Evolutionary conservation across 2,329 filamentous ascomycete genomes (phyloP), one percentile per base, ranked within the genome.

Genomic region (Fusarium staphyleae): DNA sequence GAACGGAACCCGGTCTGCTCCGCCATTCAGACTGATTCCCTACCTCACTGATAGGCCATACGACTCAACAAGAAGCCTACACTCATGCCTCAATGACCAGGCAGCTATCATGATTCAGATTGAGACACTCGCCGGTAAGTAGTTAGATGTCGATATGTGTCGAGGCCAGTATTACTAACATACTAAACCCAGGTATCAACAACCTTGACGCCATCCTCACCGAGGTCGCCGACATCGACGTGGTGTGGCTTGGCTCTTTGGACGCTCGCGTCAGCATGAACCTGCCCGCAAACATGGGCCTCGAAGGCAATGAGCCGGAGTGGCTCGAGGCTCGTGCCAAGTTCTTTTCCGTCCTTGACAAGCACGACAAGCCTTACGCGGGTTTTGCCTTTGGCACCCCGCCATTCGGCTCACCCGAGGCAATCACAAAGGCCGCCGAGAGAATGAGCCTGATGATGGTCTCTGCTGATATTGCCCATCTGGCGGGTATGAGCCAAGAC

Each of bases 131-230:
- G 66, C 71, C 16, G 66, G 64, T 65, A 26, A 35, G 51, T 54
- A n/a, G n/a, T n/a, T n/a, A n/a, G n/a, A n/a, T n/a, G n/a, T n/a
- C n/a, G n/a, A n/a, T n/a, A n/a, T n/a, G n/a, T n/a, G n/a, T n/a
- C n/a, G n/a, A 26, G n/a, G 8, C 14, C 11, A 28, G 12, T 12
- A 1, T 48, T 24, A 9, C 16, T 18, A 18, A 36, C 29, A 34
- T 22, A n/a, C 10, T 29, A 7, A 16, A 26, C 26, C 7, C 28
- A 65, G 78, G 71, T 35, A 68, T 80, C 51, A 65, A 76, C 45
- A 80, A 81, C 62, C 75, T 81, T n/a, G 78, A 81, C 55, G 76
- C 69, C 32, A 80, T 81, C 48, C 71, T 81, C 24, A 78, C 76
- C 12, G 75, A 73, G 51, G 71, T 72, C 19, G 75, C 75, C 1